phyloP scores from a whole-genome alignment of 352 stramenopile species.

The Globisporangium solare region DNA sequence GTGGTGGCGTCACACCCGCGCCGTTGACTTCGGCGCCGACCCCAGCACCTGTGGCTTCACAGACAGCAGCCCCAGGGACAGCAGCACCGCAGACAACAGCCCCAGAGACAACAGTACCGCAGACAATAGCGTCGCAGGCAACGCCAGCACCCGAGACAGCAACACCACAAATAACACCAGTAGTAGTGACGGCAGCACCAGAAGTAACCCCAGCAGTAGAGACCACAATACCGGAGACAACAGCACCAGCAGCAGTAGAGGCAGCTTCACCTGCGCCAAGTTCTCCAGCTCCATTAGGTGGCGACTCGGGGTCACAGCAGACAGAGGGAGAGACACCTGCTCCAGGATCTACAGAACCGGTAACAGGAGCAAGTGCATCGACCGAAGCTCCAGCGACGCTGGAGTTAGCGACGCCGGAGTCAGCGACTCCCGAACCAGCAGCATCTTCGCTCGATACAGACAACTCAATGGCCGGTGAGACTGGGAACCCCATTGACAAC shows the following conservation, averaged over 20 bases:
- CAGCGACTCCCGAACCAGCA: neutral
- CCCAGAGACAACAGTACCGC: too few relatives aligned
- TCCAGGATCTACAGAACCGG: too few relatives aligned
- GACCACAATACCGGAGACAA: neutral
- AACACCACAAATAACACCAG: neutral
- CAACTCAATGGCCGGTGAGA: slow-evolving; percentile 1
- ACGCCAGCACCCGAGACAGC: too few relatives aligned
- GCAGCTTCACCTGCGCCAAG: neutral
- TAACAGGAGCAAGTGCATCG: too few relatives aligned
- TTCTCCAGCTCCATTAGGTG: neutral
- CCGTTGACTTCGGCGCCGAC: too few relatives aligned
- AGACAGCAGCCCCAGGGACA: too few relatives aligned
- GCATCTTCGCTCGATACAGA: neutral
- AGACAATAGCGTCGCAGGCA: neutral
- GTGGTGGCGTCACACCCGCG: too few relatives aligned
- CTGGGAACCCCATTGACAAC: neutral
- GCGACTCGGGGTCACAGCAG: too few relatives aligned
- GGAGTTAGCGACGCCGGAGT: neutral
- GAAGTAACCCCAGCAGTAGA: neutral
- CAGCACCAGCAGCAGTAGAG: neutral
- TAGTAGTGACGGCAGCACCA: neutral
- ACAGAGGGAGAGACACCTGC: too few relatives aligned
- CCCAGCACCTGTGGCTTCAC: too few relatives aligned
- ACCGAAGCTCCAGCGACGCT: neutral
- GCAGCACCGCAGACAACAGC: too few relatives aligned